Percentiles rank a stretch among this genome's conserved stretches.
Conservation (phyloP, 768 basidiomycete genomes). For the Tephrocybe rancida region DNA sequence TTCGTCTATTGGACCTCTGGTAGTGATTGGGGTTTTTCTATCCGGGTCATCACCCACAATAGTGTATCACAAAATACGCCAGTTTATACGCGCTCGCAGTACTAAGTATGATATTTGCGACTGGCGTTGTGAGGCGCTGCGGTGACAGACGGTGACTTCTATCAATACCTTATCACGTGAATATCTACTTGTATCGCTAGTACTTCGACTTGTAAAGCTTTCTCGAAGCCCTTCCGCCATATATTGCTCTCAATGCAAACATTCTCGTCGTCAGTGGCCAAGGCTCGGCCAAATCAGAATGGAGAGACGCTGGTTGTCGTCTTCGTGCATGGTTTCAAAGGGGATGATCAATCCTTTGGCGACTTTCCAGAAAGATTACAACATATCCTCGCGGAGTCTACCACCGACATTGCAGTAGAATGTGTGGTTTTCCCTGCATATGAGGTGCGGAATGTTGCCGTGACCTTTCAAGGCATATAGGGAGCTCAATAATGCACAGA, state of each 20-base stretch:
- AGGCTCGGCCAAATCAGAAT: constrained; percentile 20
- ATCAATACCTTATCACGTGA: constrained; percentile 1
- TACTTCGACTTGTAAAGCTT: too few relatives aligned
- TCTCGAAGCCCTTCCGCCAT: too few relatives aligned
- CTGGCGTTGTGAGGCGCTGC: too few relatives aligned
- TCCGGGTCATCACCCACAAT: too few relatives aligned
- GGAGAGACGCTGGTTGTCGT: constrained; percentile 64
- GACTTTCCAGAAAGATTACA: constrained; percentile 80
- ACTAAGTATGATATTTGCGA: too few relatives aligned
- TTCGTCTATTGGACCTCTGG: not conserved
- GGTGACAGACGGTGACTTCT: too few relatives aligned
- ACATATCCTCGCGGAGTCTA: constrained; percentile 72
- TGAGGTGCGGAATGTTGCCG: constrained; percentile 52
- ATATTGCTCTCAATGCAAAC: not conserved
- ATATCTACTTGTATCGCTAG: not conserved
- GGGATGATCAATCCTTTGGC: constrained; percentile 68
- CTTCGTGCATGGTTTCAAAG: constrained; percentile 80
- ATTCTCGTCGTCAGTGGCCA: not conserved
- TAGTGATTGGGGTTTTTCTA: not conserved
- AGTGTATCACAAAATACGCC: too few relatives aligned
- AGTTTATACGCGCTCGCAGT: too few relatives aligned
- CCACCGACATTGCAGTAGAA: constrained; percentile 60
- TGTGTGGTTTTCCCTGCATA: constrained; percentile 88
- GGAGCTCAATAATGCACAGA: constrained; percentile 42
- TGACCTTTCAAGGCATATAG: not conserved